Evolutionary conservation across 2,329 filamentous ascomycete species (phyloP).

Genomic region (Ophiostoma sp.): DNA sequence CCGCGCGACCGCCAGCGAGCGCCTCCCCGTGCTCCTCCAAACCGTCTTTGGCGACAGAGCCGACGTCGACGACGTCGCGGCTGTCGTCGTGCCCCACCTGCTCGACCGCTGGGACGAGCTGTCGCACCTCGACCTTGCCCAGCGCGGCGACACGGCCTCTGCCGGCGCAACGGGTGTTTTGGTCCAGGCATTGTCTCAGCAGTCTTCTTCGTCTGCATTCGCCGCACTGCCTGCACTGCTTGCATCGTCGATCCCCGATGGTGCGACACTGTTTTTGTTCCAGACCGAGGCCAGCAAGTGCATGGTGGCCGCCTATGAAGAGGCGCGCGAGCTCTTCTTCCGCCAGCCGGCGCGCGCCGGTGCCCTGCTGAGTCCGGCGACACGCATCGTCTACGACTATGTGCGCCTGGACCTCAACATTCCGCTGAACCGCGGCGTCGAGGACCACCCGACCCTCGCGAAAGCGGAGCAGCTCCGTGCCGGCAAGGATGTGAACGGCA

Average conservation of each 20-base stretch:
- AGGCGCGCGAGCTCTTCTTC: conserved; percentile 15
- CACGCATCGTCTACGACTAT: conserved; percentile 28
- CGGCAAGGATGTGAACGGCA: neutral
- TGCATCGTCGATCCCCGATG: neutral
- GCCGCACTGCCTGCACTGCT: neutral
- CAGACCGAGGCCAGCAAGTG: conserved; percentile 11
- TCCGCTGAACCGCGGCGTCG: conserved; percentile 28
- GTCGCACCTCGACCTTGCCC: conserved; percentile 26
- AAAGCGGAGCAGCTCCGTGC: neutral
- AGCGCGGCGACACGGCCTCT: conserved; percentile 22
- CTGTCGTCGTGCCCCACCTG: conserved; percentile 2
- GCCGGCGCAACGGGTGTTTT: conserved; percentile 25
- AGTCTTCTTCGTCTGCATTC: neutral
- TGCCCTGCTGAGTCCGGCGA: conserved; percentile 25
- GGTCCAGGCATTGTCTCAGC: conserved; percentile 13
- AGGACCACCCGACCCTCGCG: conserved; percentile 29
- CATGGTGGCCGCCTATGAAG: conserved; percentile 18
- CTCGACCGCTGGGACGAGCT: conserved; percentile 28
- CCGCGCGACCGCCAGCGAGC: neutral
- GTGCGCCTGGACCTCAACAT: conserved; percentile 29
- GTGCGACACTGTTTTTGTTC: conserved; percentile 24
- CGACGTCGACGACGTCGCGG: neutral
- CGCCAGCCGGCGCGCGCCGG: conserved; percentile 16
- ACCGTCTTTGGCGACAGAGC: neutral
- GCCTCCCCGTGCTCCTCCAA: no score